phyloP scores from a whole-genome alignment of 192 early-diverging fungal species.

The Coemansia reversa region DNA sequence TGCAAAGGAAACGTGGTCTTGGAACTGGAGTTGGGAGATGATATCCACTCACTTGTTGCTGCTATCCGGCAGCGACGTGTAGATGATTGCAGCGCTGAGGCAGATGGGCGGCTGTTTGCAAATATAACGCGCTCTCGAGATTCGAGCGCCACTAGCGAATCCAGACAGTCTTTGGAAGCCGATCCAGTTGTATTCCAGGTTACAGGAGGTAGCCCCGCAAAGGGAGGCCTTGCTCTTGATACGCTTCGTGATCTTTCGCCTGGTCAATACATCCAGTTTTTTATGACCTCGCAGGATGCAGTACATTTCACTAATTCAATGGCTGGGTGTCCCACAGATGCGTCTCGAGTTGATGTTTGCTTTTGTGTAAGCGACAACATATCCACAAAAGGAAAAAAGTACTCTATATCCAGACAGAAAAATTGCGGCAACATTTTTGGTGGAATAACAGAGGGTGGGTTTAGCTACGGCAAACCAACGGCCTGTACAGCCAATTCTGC shows the following conservation, averaged over 20 bases:
- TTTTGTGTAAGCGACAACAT: neutral
- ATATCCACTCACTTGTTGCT: constrained; percentile 27
- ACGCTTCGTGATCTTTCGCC: constrained; percentile 31
- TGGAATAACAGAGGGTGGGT: constrained; percentile 38
- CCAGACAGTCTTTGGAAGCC: neutral
- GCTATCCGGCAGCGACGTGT: constrained; percentile 10
- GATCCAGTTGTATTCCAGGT: constrained; percentile 27
- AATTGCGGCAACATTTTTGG: constrained; percentile 10
- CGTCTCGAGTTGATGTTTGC: neutral
- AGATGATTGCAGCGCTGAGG: neutral
- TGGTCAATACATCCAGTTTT: constrained; percentile 38
- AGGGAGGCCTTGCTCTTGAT: constrained; percentile 45
- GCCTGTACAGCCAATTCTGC: neutral
- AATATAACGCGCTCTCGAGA: constrained; percentile 6
- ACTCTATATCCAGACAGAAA: neutral
- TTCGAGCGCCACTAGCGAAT: neutral
- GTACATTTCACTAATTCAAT: too few relatives aligned
- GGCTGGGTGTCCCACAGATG: neutral
- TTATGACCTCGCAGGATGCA: constrained; percentile 7
- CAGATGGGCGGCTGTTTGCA: constrained; percentile 31
- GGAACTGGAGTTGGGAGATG: constrained; percentile 36
- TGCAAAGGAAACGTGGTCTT: constrained; percentile 51
- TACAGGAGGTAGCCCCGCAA: constrained; percentile 50
- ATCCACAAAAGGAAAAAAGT: neutral
- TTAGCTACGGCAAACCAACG: constrained; percentile 22